phyloP scores from a whole-genome alignment of 768 basidiomycete genomes.

The Tricholoma flavovirens region DNA sequence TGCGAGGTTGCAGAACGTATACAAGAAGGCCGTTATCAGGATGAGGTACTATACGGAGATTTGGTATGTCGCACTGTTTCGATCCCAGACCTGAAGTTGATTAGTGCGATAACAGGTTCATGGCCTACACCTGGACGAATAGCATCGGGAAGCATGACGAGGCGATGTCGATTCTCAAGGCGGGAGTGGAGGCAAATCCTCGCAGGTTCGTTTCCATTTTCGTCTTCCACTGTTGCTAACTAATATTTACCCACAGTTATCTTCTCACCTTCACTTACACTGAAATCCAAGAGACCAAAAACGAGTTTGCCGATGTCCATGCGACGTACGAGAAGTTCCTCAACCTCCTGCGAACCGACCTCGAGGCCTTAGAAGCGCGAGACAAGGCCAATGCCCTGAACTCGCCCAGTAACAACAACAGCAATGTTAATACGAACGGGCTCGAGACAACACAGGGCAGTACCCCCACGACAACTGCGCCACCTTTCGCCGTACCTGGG shows the following conservation, averaged over 20 bases:
- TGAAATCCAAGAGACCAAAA: constrained; percentile 59
- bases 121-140: constrained; percentile 82
- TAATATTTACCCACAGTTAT: constrained; percentile 47
- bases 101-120: constrained; percentile 56
- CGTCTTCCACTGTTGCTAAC: neutral
- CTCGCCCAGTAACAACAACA: constrained; percentile 1
- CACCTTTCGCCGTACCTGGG: neutral
- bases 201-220: constrained; percentile 42
- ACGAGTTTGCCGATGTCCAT: constrained; percentile 64
- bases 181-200: constrained; percentile 86
- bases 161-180: constrained; percentile 70
- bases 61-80: constrained; percentile 49
- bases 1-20: constrained; percentile 71
- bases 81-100: neutral
- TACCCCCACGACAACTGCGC: neutral
- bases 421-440: constrained; percentile 1
- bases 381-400: constrained; percentile 21
- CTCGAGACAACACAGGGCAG: neutral
- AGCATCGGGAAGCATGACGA: constrained; percentile 77
- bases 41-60: constrained; percentile 96
- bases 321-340: constrained; percentile 69
- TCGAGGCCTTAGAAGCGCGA: constrained; percentile 54
- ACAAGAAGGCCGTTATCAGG: constrained; percentile 83
- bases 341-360: constrained; percentile 51
- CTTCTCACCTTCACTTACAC: constrained; percentile 87